These are phyloP conservation scores for Plantago rigida DNA, from an alignment of 305 asterid genomes.

Conservation along the genomic window DNA sequence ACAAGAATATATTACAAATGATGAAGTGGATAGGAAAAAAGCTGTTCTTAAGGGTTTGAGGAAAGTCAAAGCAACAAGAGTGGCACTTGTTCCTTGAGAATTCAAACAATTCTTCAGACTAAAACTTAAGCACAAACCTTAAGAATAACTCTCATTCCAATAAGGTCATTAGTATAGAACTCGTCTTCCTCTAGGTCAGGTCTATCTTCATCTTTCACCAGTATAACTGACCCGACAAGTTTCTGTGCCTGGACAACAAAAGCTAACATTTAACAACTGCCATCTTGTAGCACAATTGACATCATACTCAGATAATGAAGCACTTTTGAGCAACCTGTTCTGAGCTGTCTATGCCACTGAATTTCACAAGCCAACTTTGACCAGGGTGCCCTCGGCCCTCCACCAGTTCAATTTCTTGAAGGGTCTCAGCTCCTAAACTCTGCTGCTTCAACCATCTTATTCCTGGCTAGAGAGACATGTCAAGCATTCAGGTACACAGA, in stretches of 20 bases:
- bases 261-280: conserved; percentile 16
- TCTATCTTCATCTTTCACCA: conserved; percentile 70
- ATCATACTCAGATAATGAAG: conserved; percentile 18
- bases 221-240: conserved; percentile 76
- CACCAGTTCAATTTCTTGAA: conserved; percentile 72
- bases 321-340: conserved; percentile 51
- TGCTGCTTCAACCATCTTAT: conserved; percentile 83
- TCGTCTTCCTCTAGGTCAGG: conserved; percentile 82
- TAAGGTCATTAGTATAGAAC: conserved; percentile 70
- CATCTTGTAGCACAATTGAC: conserved; percentile 18
- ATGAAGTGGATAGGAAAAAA: conserved; percentile 7
- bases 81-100: neutral
- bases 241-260: conserved; percentile 55
- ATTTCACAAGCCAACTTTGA: conserved; percentile 75
- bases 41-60: neutral
- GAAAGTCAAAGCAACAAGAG: conserved; percentile 1
- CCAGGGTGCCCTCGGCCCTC: conserved; percentile 86
- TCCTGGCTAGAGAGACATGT: conserved; percentile 61
- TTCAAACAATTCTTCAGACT: neutral
- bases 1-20: too few relatives aligned
- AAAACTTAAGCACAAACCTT: conserved; percentile 50
- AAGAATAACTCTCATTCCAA: conserved; percentile 76
- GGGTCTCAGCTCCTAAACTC: conserved; percentile 53
- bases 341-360: conserved; percentile 47
- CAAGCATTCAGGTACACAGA: conserved; percentile 24